Evolutionary conservation across 2,329 filamentous ascomycete genomes (phyloP).

Genomic region (Aaosphaeria arxii): DNA sequence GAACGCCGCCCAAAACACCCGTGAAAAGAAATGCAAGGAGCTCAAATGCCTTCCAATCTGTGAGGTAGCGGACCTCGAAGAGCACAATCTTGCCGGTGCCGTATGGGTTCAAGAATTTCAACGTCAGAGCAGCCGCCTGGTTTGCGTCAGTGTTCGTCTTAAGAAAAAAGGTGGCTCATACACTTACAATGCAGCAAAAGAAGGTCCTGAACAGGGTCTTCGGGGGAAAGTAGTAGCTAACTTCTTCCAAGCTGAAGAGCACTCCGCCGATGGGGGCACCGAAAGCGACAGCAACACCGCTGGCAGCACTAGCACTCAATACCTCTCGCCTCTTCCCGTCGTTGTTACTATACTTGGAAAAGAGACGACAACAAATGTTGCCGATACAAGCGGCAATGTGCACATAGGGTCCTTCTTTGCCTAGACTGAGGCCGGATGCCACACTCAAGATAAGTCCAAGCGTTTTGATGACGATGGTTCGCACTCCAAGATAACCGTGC

Average conservation of each 20-base stretch:
- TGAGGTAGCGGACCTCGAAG: constrained; percentile 86
- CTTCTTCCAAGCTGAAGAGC: constrained; percentile 90
- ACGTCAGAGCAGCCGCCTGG: constrained; percentile 70
- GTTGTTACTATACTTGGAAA: constrained; percentile 88
- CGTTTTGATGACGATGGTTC: constrained; percentile 83
- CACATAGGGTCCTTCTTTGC: constrained; percentile 96
- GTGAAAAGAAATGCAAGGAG: constrained; percentile 80
- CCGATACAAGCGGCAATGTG: constrained; percentile 94
- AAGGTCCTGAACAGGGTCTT: constrained; percentile 97
- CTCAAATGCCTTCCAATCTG: constrained; percentile 94
- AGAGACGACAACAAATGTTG: constrained; percentile 92
- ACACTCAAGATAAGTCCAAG: constrained; percentile 81
- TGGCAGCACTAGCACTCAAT: constrained; percentile 86
- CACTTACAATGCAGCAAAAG: constrained; percentile 85
- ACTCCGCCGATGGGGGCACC: constrained; percentile 88
- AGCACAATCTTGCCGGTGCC: constrained; percentile 95
- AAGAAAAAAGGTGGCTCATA: too few species aligned
- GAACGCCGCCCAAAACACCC: constrained; percentile 77
- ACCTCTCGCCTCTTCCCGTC: constrained; percentile 93
- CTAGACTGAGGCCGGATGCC: constrained; percentile 86
- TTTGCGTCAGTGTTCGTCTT: constrained; percentile 5
- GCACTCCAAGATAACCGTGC: constrained; percentile 88
- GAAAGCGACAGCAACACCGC: constrained; percentile 91
- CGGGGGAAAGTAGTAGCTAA: constrained; percentile 94
- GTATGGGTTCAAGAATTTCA: constrained; percentile 95